These are phyloP conservation scores for Aureobasidium pullulans DNA, from an alignment of 2,329 filamentous ascomycete species.

Conservation along the genomic window DNA sequence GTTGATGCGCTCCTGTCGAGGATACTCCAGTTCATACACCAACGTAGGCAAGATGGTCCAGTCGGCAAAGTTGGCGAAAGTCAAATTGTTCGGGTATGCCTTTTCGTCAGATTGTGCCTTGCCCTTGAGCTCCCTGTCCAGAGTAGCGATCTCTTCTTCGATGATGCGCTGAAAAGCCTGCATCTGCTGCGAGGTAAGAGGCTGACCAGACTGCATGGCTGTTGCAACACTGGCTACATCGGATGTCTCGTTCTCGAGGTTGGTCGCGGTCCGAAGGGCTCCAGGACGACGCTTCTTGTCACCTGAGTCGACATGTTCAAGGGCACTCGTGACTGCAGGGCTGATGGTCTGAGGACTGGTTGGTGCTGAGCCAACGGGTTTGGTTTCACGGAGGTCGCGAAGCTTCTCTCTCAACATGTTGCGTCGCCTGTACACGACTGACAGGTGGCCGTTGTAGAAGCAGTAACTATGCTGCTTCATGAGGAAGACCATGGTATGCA, in stretches of 20 bases:
- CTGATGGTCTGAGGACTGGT: conserved; percentile 25
- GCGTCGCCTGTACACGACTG: conserved; percentile 50
- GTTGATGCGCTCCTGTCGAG: conserved; percentile 60
- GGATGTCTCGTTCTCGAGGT: conserved; percentile 39
- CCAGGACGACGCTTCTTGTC: conserved; percentile 25
- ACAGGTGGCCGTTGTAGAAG: conserved; percentile 66
- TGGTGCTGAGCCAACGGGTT: conserved; percentile 33
- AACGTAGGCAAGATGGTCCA: conserved; percentile 69
- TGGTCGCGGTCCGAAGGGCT: conserved; percentile 34
- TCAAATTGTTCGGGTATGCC: conserved; percentile 65
- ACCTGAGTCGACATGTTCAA: conserved; percentile 15
- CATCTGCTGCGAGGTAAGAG: conserved; percentile 56
- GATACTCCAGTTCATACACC: conserved; percentile 74
- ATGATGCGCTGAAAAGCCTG: conserved; percentile 58
- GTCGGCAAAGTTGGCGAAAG: conserved; percentile 52
- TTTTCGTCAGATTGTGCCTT: conserved; percentile 45
- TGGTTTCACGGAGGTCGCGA: conserved; percentile 50
- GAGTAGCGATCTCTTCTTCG: conserved; percentile 56
- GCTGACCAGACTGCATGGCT: conserved; percentile 53
- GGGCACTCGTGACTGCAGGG: conserved; percentile 8
- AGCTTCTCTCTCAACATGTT: conserved; percentile 42
- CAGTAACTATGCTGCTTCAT: conserved; percentile 81
- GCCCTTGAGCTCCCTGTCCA: conserved; percentile 58
- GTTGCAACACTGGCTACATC: conserved; percentile 55
- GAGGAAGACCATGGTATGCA: conserved; percentile 66